A percentile compares a stretch with the other conserved stretches of the same genome.
Conservation (phyloP, 768 basidiomycete species). For the button mushroom (Agaricus bisporus) region DNA sequence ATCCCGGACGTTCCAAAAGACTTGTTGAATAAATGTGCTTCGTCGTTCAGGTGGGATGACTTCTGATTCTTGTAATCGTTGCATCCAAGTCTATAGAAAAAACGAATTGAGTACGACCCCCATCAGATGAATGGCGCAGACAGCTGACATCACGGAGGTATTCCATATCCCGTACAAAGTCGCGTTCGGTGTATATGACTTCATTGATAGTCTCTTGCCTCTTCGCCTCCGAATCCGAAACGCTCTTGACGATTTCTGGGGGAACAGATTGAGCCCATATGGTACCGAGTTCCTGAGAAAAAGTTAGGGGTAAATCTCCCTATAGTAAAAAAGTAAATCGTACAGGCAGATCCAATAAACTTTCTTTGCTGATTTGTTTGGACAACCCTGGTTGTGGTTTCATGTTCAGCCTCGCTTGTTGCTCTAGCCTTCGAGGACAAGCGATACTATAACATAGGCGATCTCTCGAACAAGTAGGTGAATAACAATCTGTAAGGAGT, state of each 20-base stretch:
- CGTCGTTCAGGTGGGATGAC: slow-evolving; percentile 73
- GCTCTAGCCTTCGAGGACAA: slow-evolving; percentile 89
- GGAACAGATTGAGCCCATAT: slow-evolving; percentile 97
- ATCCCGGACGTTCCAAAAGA: slow-evolving; percentile 97
- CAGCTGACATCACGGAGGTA: slow-evolving; percentile 88
- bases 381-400: slow-evolving; percentile 86
- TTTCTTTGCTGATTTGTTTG: slow-evolving; percentile 78
- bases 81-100: slow-evolving; percentile 72
- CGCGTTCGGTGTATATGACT: slow-evolving; percentile 89
- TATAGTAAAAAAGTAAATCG: slow-evolving; percentile 14
- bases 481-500: slow-evolving; percentile 94
- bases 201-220: slow-evolving; percentile 99
- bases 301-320: background rate
- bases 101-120: background rate
- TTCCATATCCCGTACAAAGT: slow-evolving; percentile 97
- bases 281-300: slow-evolving; percentile 47
- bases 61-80: slow-evolving; percentile 68
- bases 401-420: slow-evolving; percentile 92
- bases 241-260: slow-evolving; percentile 87
- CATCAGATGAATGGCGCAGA: slow-evolving; percentile 2
- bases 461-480: slow-evolving; percentile 92
- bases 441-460: slow-evolving; percentile 96
- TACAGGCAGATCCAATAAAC: slow-evolving; percentile 74
- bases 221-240: slow-evolving; percentile 90
- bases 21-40: slow-evolving; percentile 84